Conservation (phyloP, 2,329 filamentous ascomycete genomes). For the Coleophoma cylindrospora region DNA sequence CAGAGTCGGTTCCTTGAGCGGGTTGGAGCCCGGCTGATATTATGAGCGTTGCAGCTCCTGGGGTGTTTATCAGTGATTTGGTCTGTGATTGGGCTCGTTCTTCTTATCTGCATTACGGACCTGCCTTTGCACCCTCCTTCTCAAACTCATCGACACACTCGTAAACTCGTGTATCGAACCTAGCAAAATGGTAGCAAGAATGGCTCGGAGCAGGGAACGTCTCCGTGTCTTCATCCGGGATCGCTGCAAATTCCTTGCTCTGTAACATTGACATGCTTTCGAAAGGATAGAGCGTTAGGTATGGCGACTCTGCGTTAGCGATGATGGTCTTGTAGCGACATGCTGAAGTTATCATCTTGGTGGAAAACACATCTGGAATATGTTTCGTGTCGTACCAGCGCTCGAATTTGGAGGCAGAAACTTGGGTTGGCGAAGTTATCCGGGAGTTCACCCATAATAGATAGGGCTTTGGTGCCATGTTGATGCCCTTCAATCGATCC, state of each 20-base stretch:
- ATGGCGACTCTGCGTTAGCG: conserved; percentile 1
- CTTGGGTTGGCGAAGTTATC: conserved; percentile 1
- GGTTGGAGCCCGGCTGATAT: conserved; percentile 6
- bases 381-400: conserved; percentile 9
- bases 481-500: not conserved
- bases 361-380: conserved; percentile 6
- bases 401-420: conserved; percentile 1
- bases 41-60: conserved; percentile 6
- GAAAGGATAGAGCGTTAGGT: conserved; percentile 7
- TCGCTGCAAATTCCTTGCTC: not conserved
- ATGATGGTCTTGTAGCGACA: conserved; percentile 5
- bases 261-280: conserved; percentile 1
- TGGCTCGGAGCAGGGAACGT: not conserved
- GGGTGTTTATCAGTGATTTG: not conserved
- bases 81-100: not conserved
- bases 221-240: conserved; percentile 3
- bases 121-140: conserved; percentile 1
- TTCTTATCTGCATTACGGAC: not conserved
- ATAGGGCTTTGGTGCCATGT: conserved; percentile 1
- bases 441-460: conserved; percentile 8
- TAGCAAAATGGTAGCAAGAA: conserved; percentile 5
- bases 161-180: conserved; percentile 9
- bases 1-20: conserved; percentile 6
- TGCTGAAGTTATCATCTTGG: conserved; percentile 3
- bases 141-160: conserved; percentile 7